phyloP scores from a whole-genome alignment of 805 yeast genomes.

The Ogataea dorogensis region DNA sequence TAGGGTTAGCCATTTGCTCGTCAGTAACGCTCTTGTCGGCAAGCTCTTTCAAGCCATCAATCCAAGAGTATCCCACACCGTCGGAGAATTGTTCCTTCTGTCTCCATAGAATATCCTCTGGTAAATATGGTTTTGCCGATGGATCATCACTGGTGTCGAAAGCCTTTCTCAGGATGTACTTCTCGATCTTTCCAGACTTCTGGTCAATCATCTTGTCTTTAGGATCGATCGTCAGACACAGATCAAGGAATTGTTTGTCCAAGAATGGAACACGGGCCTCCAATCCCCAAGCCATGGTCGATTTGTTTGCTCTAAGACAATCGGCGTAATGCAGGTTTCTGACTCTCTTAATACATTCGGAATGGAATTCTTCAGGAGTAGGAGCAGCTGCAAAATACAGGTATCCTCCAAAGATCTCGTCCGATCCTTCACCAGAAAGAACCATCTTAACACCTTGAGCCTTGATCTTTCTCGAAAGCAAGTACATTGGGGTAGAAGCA shows the following conservation, averaged over 20 bases:
- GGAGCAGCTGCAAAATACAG: constrained; percentile 97
- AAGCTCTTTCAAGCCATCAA: constrained; percentile 93
- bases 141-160: constrained; percentile 91
- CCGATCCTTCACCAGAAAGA: constrained; percentile 97
- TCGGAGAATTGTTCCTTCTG: constrained; percentile 99
- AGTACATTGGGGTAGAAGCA: constrained; percentile 99
- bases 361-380: constrained; percentile 86
- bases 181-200: constrained; percentile 79
- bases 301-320: constrained; percentile 98
- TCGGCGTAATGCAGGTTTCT: constrained; percentile 97
- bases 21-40: constrained; percentile 86
- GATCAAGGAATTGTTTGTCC: constrained; percentile 88
- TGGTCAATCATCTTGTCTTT: constrained; percentile 80
- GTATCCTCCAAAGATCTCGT: constrained; percentile 98
- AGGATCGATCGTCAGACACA: constrained; percentile 94
- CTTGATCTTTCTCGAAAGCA: constrained; percentile 92
- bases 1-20: constrained; percentile 87
- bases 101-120: constrained; percentile 97
- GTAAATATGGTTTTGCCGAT: constrained; percentile 77
- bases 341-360: constrained; percentile 92
- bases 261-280: constrained; percentile 99
- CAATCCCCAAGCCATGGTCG: constrained; percentile 99
- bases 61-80: constrained; percentile 99
- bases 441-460: constrained; percentile 99
- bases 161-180: constrained; percentile 95